Conservation (phyloP, 1,139 yeast genomes). For the Debaryomycetaceae sp. region DNA sequence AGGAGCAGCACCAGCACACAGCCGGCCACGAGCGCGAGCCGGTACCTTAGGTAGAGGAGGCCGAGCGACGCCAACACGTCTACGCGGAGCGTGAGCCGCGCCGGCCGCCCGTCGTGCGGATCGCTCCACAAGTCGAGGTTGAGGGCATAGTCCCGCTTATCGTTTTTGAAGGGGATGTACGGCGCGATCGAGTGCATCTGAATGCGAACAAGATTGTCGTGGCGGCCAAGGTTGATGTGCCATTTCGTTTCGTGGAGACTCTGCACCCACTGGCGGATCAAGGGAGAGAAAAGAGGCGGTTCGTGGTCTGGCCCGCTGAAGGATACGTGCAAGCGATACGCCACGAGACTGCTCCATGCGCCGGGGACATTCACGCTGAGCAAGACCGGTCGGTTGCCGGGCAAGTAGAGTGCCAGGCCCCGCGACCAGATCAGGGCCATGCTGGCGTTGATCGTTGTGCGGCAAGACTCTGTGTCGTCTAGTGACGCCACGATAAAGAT, state of each 20-base stretch:
- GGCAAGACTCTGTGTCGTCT: too few relatives aligned
- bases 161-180: constrained; percentile 44
- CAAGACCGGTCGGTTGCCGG: constrained; percentile 34
- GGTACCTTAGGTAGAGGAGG: constrained; percentile 48
- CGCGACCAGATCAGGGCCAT: constrained; percentile 19
- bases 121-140: constrained; percentile 39
- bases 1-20: constrained; percentile 40
- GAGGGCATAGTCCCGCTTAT: constrained; percentile 12
- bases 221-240: constrained; percentile 38
- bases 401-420: constrained; percentile 26
- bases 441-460: constrained; percentile 21
- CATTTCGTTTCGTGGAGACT: constrained; percentile 71
- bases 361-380: constrained; percentile 41
- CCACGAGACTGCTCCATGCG: constrained; percentile 53
- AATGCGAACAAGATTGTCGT: constrained; percentile 19
- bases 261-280: constrained; percentile 56
- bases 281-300: constrained; percentile 36
- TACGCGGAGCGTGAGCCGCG: constrained; percentile 24
- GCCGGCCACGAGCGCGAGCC: constrained; percentile 50
- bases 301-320: constrained; percentile 7
- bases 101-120: constrained; percentile 11
- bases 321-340: constrained; percentile 33
- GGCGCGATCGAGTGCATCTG: constrained; percentile 73
- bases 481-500: constrained; percentile 25
- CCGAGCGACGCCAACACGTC: constrained; percentile 38